A percentile compares a stretch with the other conserved stretches of the same genome.
Evolutionary conservation across 2,329 filamentous ascomycete species (phyloP).

Genomic region (Colletotrichum falcatum): DNA sequence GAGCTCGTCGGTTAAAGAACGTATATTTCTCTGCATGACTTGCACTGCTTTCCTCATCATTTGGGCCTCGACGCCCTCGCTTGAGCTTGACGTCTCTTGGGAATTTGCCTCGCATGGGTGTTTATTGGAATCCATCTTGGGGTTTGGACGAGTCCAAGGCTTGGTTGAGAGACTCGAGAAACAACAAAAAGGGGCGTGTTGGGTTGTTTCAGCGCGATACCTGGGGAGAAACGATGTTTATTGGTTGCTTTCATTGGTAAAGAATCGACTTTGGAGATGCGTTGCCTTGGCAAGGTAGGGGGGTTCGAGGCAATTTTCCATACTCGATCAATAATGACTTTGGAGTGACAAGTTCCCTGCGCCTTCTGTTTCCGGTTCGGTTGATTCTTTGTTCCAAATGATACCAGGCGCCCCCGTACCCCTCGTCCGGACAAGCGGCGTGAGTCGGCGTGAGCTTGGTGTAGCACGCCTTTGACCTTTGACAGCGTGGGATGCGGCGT

Average conservation of each 20-base stretch:
- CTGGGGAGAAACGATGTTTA: slow-evolving; percentile 9
- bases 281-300: slow-evolving; percentile 14
- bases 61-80: slow-evolving; percentile 1
- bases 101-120: slow-evolving; percentile 14
- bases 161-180: not conserved
- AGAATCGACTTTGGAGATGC: slow-evolving; percentile 5
- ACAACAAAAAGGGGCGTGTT: not conserved
- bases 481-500: slow-evolving; percentile 10
- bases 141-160: slow-evolving; percentile 13
- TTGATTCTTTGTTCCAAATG: slow-evolving; percentile 19
- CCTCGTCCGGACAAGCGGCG: not conserved
- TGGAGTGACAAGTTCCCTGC: slow-evolving; percentile 17
- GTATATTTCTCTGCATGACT: slow-evolving; percentile 2
- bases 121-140: slow-evolving; percentile 17
- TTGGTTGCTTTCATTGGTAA: slow-evolving; percentile 21
- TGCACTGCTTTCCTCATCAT: not conserved
- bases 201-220: slow-evolving; percentile 23
- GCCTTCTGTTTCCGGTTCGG: not conserved
- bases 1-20: not conserved
- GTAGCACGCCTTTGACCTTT: slow-evolving; percentile 8
- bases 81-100: not conserved
- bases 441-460: not conserved
- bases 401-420: not conserved
- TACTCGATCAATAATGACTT: slow-evolving; percentile 20
- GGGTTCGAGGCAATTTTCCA: slow-evolving; percentile 26